Evolutionary conservation across 2,329 filamentous ascomycete genomes (phyloP).

Genomic region (Hypoxylon sp.): DNA sequence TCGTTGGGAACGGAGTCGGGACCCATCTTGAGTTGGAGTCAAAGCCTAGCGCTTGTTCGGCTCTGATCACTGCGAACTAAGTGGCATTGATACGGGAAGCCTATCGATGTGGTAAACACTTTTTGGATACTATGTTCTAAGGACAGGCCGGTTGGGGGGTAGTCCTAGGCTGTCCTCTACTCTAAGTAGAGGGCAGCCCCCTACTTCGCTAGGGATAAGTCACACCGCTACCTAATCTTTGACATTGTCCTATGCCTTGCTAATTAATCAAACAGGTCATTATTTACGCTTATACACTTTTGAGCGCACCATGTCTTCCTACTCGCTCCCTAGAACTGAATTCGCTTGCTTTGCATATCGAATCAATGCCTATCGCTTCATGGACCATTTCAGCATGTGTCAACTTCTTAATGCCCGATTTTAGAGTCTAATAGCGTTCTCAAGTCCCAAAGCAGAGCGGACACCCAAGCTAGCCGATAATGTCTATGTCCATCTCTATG

Average conservation of each 20-base stretch:
- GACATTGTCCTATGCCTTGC: conserved; percentile 24
- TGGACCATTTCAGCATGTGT: conserved; percentile 36
- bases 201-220: conserved; percentile 54
- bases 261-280: conserved; percentile 42
- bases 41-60: conserved; percentile 93
- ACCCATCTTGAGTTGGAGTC: conserved; percentile 95
- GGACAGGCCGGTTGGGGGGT: conserved; percentile 38
- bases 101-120: conserved; percentile 44
- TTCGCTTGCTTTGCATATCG: conserved; percentile 42
- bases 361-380: conserved; percentile 36
- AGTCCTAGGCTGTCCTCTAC: conserved; percentile 48
- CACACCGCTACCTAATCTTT: conserved; percentile 4
- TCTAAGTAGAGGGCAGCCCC: conserved; percentile 48
- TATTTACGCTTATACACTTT: not conserved
- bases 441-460: conserved; percentile 44
- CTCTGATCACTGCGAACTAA: conserved; percentile 52
- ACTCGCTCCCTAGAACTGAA: conserved; percentile 12
- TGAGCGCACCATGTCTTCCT: not conserved
- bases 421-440: conserved; percentile 34
- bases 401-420: conserved; percentile 41
- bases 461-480: conserved; percentile 41
- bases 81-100: conserved; percentile 29
- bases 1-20: conserved; percentile 65
- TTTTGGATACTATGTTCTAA: conserved; percentile 36
- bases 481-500: conserved; percentile 13